Base-by-base conservation (phyloP, 108 stramenopile species). In the Cyclotella sp. region DNA sequence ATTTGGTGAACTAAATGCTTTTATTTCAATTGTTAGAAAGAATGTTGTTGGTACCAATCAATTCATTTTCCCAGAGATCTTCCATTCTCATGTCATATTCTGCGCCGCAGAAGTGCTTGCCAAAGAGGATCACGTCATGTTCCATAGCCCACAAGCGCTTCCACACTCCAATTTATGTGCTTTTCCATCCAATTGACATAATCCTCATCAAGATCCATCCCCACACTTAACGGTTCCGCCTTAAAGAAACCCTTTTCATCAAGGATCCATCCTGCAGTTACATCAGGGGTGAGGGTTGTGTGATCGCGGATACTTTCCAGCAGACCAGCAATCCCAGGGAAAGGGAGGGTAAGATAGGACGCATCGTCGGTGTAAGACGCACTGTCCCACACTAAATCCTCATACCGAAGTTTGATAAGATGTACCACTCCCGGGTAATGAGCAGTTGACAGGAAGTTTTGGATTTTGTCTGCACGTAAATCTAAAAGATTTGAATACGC, bases 161-260 rank as follows among this genome's bases (percentile, higher is more conserved):
- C 89, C 12, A 81, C 84, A 9, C 82, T 72, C 89, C 89, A 90
- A 68, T 90, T 76, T 5, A 83, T 61, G 82, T 86, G 79, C n/a
- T 82, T 82, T 40, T 77, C 75, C 39, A 90, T 75, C 73, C 82
- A 87, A 6, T 87, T 72, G 22, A 87, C 80, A 76, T 76, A 88
- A 40, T 90, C 73, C 16, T 39, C n/a, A 30, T 78, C 78, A 55
- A 85, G 62, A 5, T 68, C 52, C 49, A 40, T 10, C 16, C 28
- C 74, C 15, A 66, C 68, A 44, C 68, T 70, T 60, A 82, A 67
- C 16, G 59, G 63, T 26, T 75, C 57, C 16, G 81, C 67, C 47
- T 58, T 41, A 57, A 83, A 61, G 52, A 68, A 21, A 52, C 77
- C 54, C 53, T 74, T 55, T 16, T 79, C 61, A 34, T 81, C 77